Conservation (phyloP, 2,329 filamentous ascomycete genomes). For the Fusarium phyllophilum region DNA sequence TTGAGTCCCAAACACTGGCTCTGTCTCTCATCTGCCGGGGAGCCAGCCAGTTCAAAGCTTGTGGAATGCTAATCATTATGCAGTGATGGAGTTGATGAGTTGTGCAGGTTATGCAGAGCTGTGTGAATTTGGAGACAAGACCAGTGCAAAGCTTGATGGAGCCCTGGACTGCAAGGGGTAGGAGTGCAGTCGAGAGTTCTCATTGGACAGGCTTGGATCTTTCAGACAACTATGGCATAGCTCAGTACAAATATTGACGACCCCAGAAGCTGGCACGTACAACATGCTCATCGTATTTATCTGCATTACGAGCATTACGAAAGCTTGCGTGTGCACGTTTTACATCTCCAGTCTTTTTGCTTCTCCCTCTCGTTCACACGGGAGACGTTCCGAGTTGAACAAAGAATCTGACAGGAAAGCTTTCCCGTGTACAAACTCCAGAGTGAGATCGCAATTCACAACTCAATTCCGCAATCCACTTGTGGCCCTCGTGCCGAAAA, state of each 20-base stretch:
- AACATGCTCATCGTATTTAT: constrained; percentile 1
- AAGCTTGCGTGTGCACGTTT: constrained; percentile 36
- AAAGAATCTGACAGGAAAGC: not conserved
- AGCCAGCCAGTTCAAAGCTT: constrained; percentile 19
- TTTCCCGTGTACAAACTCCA: constrained; percentile 2
- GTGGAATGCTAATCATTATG: constrained; percentile 28
- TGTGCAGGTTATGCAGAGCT: constrained; percentile 26
- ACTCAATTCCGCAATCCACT: not conserved
- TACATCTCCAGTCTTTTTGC: constrained; percentile 19
- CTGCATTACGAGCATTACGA: constrained; percentile 15
- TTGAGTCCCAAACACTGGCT: constrained; percentile 37
- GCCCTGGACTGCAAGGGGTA: constrained; percentile 20
- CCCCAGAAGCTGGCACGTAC: constrained; percentile 13
- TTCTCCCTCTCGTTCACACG: constrained; percentile 14
- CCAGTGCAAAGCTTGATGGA: constrained; percentile 1
- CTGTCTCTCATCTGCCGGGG: constrained; percentile 43
- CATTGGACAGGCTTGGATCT: constrained; percentile 23
- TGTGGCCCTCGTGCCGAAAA: not conserved
- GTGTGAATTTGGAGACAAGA: not conserved
- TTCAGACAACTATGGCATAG: not conserved
- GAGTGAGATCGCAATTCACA: constrained; percentile 4
- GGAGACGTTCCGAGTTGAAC: constrained; percentile 22
- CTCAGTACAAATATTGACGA: not conserved
- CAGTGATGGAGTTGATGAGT: constrained; percentile 3
- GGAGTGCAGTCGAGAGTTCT: not conserved